A percentile compares a stretch with the other conserved stretches of the same genome.
Conservation (phyloP, 75 land plant genomes). For the Adiantum capillusveneris region DNA sequence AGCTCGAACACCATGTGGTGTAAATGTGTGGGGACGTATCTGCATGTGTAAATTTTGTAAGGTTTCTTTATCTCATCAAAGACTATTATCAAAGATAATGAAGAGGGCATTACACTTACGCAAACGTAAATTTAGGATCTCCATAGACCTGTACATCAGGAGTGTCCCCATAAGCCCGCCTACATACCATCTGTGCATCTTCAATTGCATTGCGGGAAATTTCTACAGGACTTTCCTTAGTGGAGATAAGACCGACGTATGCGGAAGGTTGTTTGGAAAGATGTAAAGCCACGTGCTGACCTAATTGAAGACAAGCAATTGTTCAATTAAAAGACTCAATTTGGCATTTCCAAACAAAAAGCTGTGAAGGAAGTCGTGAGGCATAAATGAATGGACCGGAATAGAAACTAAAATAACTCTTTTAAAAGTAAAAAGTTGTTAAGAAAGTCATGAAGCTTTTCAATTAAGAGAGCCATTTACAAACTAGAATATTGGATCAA, state of each 20-base stretch:
- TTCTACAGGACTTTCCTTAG: constrained; percentile 68
- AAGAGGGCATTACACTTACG: constrained; percentile 43
- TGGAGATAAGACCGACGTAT: constrained; percentile 77
- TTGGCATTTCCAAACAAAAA: constrained; percentile 1
- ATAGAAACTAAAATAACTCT: no score
- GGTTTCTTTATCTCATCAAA: no score
- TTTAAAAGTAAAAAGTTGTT: no score
- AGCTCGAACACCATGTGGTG: constrained; percentile 44
- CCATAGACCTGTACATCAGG: constrained; percentile 92
- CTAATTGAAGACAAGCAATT: constrained; percentile 28
- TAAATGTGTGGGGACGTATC: constrained; percentile 42
- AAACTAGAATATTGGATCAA: no score
- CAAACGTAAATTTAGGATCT: constrained; percentile 92
- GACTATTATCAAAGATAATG: no score
- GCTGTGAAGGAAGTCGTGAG: no score
- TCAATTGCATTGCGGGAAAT: constrained; percentile 84
- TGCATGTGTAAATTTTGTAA: neutral
- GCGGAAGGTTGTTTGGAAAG: constrained; percentile 66
- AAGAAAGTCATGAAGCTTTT: no score
- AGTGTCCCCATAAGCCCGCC: constrained; percentile 87
- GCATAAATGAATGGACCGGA: no score
- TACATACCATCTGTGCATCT: constrained; percentile 82
- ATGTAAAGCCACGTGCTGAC: constrained; percentile 99
- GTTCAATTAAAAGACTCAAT: neutral
- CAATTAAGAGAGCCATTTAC: no score